Evolutionary conservation across 78 protist species (phyloP).

Genomic region (Capsaspora owczarzaki): DNA sequence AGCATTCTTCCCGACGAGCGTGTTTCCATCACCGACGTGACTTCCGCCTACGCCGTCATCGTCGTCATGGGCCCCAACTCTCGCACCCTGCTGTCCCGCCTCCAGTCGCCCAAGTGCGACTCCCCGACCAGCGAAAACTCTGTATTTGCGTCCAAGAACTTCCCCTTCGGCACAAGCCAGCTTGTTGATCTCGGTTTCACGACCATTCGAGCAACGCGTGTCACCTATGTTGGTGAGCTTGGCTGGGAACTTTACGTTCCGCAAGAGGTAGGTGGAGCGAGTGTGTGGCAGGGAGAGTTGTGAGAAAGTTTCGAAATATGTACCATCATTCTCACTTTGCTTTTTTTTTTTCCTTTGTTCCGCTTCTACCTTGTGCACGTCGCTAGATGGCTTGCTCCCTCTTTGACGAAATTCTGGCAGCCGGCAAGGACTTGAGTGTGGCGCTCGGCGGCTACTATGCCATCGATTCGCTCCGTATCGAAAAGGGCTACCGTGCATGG

Average conservation of each 20-base stretch:
- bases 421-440: neutral
- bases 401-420: too few relatives aligned
- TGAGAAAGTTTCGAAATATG: too few relatives aligned
- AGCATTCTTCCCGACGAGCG: neutral
- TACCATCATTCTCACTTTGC: too few relatives aligned
- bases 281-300: too few relatives aligned
- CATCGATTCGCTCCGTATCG: slow-evolving; percentile 29
- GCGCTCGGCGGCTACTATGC: neutral
- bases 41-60: slow-evolving; percentile 12
- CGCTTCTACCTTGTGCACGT: too few relatives aligned
- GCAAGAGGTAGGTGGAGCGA: neutral
- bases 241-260: slow-evolving; percentile 50
- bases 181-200: slow-evolving; percentile 4
- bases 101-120: neutral
- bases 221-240: slow-evolving; percentile 35
- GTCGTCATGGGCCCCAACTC: slow-evolving; percentile 29
- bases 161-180: slow-evolving; percentile 26
- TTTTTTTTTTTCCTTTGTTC: too few relatives aligned
- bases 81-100: slow-evolving; percentile 8
- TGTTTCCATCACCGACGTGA: slow-evolving; percentile 6
- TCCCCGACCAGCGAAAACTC: too few relatives aligned
- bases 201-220: neutral
- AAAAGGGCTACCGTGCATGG: slow-evolving; percentile 31
- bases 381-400: too few relatives aligned
- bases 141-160: too few relatives aligned